Evolutionary conservation across 495 filamentous ascomycete species (phyloP), one percentile per base, ranked within the genome.

Genomic region (Pyronema omphalodes): DNA sequence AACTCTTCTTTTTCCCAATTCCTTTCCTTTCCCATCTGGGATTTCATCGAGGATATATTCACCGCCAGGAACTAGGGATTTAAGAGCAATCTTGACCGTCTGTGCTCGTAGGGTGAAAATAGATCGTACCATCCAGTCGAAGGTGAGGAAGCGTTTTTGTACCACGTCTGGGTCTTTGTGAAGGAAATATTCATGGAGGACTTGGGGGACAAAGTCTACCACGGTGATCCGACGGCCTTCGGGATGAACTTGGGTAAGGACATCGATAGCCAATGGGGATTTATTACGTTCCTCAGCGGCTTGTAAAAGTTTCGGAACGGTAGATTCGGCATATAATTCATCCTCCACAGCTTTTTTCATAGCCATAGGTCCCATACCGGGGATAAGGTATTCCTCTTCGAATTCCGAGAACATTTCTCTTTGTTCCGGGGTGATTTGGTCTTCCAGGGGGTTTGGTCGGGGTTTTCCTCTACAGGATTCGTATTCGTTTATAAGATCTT

Each of bases 1-100:
- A 12, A 68, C 55, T 6, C 62, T 57, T 18, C 74, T 55, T 48
- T 68, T 37, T 45, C 53, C 51, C 12, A 57, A 12, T 45, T 68
- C 67, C 35, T 57, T 58, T 7, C 60, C 54, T 9, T 53, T 0
- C 12, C 51, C 14, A 0, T 68, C 66, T 9, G 54, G 49, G 5
- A 71, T 70, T 7, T 74, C 55, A 52, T 76, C 70, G 9, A 55
- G 57, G 12, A 77, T 56, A 61, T 68, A 72, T 18, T 74, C 70
- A 7, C 45, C 62, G 4, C 62, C 62, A 6, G 62, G 58, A 2
- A 37, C 55, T 9, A 65, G 39, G 15, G 33, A 50, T 6, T n/a
- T 41, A 6, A 65, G 51, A 0, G 55, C 58, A 6, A 19, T 15
- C 2, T 12, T 9, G 9, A 65, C 9, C 3, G 8, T 40, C 4